Conservation (phyloP, 345 rosid species). For the Citrus glauca region DNA sequence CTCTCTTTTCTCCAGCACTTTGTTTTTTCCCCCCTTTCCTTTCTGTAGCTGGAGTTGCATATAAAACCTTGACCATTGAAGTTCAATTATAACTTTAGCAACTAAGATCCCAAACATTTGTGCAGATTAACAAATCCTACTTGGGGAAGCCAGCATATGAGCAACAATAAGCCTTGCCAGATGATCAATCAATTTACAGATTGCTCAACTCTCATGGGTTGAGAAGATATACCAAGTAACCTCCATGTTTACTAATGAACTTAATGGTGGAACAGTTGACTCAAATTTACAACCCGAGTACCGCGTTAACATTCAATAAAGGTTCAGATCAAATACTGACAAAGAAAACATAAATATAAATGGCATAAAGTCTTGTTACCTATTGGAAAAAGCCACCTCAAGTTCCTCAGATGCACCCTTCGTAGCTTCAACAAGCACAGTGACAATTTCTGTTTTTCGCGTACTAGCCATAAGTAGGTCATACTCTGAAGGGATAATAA, state of each 20-base stretch:
- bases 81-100: not conserved
- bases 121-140: not conserved
- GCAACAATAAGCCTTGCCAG: not conserved
- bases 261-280: not conserved
- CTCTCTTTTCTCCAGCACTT: not conserved
- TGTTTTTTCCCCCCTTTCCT: not conserved
- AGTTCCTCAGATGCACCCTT: slow-evolving; percentile 78
- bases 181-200: not conserved
- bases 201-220: not conserved
- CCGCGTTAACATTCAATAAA: not conserved
- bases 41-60: not conserved
- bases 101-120: not conserved
- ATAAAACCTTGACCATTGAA: not conserved
- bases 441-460: slow-evolving; percentile 83
- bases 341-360: not conserved
- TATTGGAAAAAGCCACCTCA: slow-evolving; percentile 73
- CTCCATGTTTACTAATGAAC: not conserved
- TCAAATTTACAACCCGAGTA: not conserved
- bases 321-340: not conserved
- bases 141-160: not conserved
- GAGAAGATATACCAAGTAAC: not conserved
- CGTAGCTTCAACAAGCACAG: slow-evolving; percentile 74
- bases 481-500: slow-evolving; percentile 86
- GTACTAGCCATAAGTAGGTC: slow-evolving; percentile 93
- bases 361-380: slow-evolving; percentile 34